Base-by-base conservation (phyloP, 1,284 basidiomycete genomes). In the Sparassis latifolia region DNA sequence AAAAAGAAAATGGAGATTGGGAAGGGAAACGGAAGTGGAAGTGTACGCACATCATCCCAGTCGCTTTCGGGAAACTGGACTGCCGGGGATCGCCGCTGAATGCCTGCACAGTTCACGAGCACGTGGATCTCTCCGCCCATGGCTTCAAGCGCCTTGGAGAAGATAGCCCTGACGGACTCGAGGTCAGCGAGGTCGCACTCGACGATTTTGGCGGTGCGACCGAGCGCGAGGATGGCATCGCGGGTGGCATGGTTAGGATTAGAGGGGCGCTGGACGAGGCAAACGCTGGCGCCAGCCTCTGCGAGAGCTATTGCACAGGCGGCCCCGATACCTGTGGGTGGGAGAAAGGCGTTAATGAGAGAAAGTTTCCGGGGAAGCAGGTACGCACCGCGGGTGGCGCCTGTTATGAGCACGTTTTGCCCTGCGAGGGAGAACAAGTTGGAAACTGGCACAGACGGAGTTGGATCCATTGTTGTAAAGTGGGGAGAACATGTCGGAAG, bases 81-180 rank as follows among this genome's bases (percentile, higher is more conserved):
- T 41, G 84, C 84, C 51, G 89, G 88, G 50, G 86, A 83, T 67
- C 92, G 76, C 62, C 92, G 78, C 68, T 97, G 93, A 61, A 97
- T 97, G 45, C 94, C 95, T 50, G 90, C 95, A 66, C 93, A 97
- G 70, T 97, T 96, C 66, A 97, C 82, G 44, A 97, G 80, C 58
- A 97, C 77, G 66, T 97, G 84, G 57, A 97, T 85, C 50, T 80
- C 71, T 44, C 77, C 80, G 42, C 73, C 78, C 73, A 86, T 79
- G 52, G 74, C 68, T 45, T 78, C 69, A 20, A 86, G 72, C 30
- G 91, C 88, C 47, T 74, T 71, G 47, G 78, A 73, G 63, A 92
- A 86, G 55, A 89, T 69, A 35, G 65, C 62, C 60, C 79, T 83
- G 57, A 96, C 89, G 32, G 77, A 72, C 31, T 77, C 70, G 37